Conservation (phyloP, 2,329 filamentous ascomycete genomes). For the Calonectria multiphialidica region DNA sequence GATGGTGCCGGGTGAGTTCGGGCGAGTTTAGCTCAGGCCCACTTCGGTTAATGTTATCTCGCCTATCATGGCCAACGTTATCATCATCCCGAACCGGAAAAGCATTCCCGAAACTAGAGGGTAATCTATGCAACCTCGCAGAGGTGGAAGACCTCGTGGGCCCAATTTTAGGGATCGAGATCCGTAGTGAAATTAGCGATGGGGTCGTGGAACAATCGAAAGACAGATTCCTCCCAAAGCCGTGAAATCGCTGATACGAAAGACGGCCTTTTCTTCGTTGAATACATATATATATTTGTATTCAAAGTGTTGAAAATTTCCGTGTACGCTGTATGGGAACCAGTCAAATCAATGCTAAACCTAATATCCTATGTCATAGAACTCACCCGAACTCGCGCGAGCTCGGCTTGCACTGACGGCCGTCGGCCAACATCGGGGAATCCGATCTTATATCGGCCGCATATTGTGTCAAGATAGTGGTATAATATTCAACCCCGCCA, state of each 20-base stretch:
- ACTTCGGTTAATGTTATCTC: background rate
- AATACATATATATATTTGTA: too few species aligned
- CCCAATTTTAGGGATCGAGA: background rate
- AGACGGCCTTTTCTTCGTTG: too few species aligned
- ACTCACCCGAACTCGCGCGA: constrained; percentile 19
- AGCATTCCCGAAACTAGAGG: background rate
- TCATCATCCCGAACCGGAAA: background rate
- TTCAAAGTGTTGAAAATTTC: too few species aligned
- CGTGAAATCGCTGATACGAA: too few species aligned
- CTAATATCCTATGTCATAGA: background rate
- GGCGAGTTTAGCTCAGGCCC: constrained; percentile 14
- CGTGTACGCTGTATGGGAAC: too few species aligned
- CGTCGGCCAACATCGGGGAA: too few species aligned
- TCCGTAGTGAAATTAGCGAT: background rate
- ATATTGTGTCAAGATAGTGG: background rate
- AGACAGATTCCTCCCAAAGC: too few species aligned
- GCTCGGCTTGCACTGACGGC: background rate
- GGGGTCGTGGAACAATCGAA: background rate
- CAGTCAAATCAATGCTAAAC: too few species aligned
- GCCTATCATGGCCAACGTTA: background rate
- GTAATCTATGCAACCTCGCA: background rate
- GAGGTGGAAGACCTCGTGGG: background rate
- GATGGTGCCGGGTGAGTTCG: constrained; percentile 13
- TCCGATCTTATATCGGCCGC: too few species aligned
- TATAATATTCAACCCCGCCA: constrained; percentile 6